phyloP scores from a whole-genome alignment of 2,329 filamentous ascomycete species.

The Colletotrichum navitas region DNA sequence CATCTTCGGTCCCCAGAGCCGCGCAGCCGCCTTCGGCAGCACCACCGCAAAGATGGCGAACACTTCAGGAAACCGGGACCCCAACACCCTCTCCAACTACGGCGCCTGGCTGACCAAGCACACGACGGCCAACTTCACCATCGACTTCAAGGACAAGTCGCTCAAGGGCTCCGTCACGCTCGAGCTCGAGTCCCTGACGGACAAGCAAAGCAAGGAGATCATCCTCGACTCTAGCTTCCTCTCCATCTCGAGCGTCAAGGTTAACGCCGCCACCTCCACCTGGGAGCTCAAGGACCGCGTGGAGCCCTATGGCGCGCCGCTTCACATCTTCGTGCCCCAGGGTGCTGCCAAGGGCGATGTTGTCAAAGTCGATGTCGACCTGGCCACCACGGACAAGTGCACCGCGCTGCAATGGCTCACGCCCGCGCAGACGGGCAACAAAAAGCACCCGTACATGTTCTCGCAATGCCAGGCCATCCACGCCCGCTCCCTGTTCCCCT shows the following conservation, averaged over 20 bases:
- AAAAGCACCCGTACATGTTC: constrained; percentile 97
- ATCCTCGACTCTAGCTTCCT: constrained; percentile 91
- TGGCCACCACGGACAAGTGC: constrained; percentile 88
- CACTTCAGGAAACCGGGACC: constrained; percentile 71
- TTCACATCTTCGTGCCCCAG: constrained; percentile 72
- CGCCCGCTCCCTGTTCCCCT: constrained; percentile 92
- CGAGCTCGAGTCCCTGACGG: constrained; percentile 80
- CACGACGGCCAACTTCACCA: constrained; percentile 82
- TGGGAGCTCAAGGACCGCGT: constrained; percentile 79
- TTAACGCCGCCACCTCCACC: constrained; percentile 71
- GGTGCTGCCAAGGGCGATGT: constrained; percentile 66
- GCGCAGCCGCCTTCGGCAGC: constrained; percentile 27
- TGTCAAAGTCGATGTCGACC: constrained; percentile 71
- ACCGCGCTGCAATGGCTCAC: constrained; percentile 97
- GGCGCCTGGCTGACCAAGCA: constrained; percentile 87
- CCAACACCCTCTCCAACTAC: constrained; percentile 93
- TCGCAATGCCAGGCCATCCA: constrained; percentile 98
- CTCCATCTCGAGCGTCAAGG: constrained; percentile 76
- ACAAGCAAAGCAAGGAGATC: constrained; percentile 80
- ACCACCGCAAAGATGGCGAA: constrained; percentile 42
- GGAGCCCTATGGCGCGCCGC: constrained; percentile 80
- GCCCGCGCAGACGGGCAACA: constrained; percentile 92
- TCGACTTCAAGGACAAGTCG: constrained; percentile 85
- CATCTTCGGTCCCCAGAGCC: constrained; percentile 12
- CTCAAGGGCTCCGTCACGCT: constrained; percentile 83